These are phyloP conservation scores for Evansstolkia leycettana DNA, from an alignment of 495 filamentous ascomycete genomes.

Conservation along the genomic window DNA sequence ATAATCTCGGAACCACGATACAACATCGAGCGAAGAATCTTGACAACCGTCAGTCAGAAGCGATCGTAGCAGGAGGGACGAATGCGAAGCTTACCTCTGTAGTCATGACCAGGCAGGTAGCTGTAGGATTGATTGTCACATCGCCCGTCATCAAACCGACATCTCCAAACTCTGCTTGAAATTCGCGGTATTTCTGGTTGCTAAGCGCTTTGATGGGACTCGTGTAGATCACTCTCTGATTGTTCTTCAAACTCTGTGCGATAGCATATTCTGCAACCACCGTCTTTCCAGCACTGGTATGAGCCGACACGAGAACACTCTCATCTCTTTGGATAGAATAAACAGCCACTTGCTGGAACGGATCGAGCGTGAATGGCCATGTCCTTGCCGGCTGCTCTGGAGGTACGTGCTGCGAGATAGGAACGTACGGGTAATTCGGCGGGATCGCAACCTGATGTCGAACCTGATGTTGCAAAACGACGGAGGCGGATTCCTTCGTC, in stretches of 20 bases:
- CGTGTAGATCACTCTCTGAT: conserved; percentile 97
- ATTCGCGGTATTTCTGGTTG: conserved; percentile 97
- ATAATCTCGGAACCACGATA: conserved; percentile 98
- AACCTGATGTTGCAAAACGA: conserved; percentile 89
- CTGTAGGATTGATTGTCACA: conserved; percentile 97
- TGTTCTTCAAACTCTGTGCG: conserved; percentile 89
- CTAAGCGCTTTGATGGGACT: conserved; percentile 97
- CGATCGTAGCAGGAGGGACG: too few relatives aligned
- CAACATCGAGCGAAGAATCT: conserved; percentile 95
- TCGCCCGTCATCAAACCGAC: conserved; percentile 98
- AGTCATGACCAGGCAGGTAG: conserved; percentile 97
- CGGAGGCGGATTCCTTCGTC: conserved; percentile 47
- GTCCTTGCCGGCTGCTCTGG: conserved; percentile 71
- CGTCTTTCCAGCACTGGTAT: conserved; percentile 96
- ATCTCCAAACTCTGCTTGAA: conserved; percentile 88
- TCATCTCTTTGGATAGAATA: conserved; percentile 89
- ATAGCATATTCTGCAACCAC: conserved; percentile 98
- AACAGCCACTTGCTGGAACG: conserved; percentile 89
- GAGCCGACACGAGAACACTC: conserved; percentile 91
- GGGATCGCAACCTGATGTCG: conserved; percentile 95
- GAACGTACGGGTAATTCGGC: conserved; percentile 84
- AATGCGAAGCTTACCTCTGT: conserved; percentile 47
- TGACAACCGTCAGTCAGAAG: conserved; percentile 1
- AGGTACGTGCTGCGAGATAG: conserved; percentile 79
- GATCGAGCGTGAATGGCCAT: conserved; percentile 86